phyloP scores from a whole-genome alignment of 345 rosid species.

The Rubroshorea leprosula region DNA sequence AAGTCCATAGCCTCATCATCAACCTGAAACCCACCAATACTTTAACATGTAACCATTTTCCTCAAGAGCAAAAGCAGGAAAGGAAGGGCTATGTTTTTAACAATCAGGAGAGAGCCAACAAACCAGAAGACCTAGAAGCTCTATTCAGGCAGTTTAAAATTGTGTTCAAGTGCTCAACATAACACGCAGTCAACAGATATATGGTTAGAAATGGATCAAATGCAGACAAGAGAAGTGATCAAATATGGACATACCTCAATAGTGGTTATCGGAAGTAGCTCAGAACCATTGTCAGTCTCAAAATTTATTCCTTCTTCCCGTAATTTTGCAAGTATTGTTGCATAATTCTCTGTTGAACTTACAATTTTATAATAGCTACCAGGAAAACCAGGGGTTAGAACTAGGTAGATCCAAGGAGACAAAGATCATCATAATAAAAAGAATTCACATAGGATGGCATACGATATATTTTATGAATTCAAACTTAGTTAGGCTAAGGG shows the following conservation, averaged over 20 bases:
- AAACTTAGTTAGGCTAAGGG: no score
- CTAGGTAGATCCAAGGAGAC: neutral
- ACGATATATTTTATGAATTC: no score
- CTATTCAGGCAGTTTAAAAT: neutral
- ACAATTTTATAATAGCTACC: conserved; percentile 75
- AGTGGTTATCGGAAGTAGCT: no score
- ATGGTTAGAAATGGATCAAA: conserved; percentile 2
- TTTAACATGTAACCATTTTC: neutral
- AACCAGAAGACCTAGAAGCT: neutral
- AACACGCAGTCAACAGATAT: neutral
- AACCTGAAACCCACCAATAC: conserved; percentile 40
- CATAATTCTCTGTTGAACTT: conserved; percentile 66
- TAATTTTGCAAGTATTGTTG: conserved; percentile 56
- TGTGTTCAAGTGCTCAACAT: conserved; percentile 1
- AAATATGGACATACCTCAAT: conserved; percentile 51
- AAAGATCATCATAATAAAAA: neutral
- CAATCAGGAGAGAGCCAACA: no score
- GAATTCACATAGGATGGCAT: no score
- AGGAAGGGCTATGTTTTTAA: neutral
- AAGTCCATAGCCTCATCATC: conserved; percentile 90
- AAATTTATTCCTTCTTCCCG: conserved; percentile 69
- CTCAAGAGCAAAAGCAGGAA: neutral
- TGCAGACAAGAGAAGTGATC: neutral
- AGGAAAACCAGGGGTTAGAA: conserved; percentile 11
- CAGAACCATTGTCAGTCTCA: conserved; percentile 91